Percentiles rank a stretch among this genome's conserved stretches.
These are phyloP conservation scores for Globisporangium iwayamae DNA, from an alignment of 352 stramenopile species.

Conservation along the genomic window DNA sequence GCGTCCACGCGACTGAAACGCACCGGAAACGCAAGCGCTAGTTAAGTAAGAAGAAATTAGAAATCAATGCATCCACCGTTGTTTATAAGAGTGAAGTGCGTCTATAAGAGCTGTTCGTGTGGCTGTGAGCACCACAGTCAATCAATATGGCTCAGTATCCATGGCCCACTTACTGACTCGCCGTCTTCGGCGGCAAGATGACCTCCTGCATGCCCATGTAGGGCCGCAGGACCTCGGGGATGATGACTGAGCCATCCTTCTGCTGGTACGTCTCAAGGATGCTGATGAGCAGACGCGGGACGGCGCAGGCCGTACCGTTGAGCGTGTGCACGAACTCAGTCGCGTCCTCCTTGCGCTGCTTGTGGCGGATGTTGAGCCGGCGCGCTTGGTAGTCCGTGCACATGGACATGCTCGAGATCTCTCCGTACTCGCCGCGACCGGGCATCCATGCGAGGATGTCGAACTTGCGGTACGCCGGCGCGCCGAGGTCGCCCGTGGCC, in stretches of 20 bases:
- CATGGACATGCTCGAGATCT: constrained; percentile 86
- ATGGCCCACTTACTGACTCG: constrained; percentile 11
- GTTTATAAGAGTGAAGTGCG: neutral
- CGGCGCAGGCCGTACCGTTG: constrained; percentile 82
- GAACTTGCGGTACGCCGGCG: constrained; percentile 82
- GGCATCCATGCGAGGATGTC: constrained; percentile 88
- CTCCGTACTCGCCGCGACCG: constrained; percentile 66
- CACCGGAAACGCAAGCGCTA: constrained; percentile 10
- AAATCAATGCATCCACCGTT: neutral
- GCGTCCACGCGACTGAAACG: constrained; percentile 17
- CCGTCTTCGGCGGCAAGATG: constrained; percentile 27
- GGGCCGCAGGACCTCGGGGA: constrained; percentile 72
- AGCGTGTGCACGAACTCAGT: constrained; percentile 86
- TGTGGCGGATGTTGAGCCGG: constrained; percentile 85
- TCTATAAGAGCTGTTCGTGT: constrained; percentile 1
- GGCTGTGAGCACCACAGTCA: constrained; percentile 7
- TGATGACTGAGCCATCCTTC: constrained; percentile 68
- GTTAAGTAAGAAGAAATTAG: neutral
- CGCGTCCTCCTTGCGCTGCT: constrained; percentile 47
- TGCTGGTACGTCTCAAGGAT: constrained; percentile 85
- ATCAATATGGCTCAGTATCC: too few relatives aligned
- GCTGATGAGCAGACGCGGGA: constrained; percentile 81
- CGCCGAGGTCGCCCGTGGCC: constrained; percentile 76
- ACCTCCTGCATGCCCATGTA: constrained; percentile 79
- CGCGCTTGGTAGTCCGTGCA: constrained; percentile 89